A percentile compares a stretch with the other conserved stretches of the same genome.
Evolutionary conservation across 495 filamentous ascomycete species (phyloP).

Genomic region (Penicillium antarcticum): DNA sequence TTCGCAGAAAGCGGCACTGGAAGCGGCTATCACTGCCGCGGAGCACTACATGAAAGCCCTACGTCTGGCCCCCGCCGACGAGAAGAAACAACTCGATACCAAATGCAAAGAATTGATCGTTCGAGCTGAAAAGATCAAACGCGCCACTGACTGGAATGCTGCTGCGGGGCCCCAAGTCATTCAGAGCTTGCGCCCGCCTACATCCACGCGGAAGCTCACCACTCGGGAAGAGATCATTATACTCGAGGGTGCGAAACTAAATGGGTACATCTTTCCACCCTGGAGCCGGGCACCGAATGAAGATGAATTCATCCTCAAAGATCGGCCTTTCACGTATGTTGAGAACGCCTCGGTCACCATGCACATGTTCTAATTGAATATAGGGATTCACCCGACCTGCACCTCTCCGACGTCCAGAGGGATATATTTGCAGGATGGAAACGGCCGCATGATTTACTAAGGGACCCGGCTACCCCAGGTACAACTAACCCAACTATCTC

Average conservation of each 20-base stretch:
- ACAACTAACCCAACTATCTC: conserved; percentile 48
- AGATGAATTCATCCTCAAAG: conserved; percentile 45
- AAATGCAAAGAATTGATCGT: conserved; percentile 66
- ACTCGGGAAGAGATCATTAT: conserved; percentile 77
- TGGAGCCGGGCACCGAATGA: conserved; percentile 63
- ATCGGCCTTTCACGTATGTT: conserved; percentile 52
- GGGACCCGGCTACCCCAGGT: conserved; percentile 3
- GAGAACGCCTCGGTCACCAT: not conserved
- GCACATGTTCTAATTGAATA: conserved; percentile 22
- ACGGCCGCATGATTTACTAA: conserved; percentile 59
- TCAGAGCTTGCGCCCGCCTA: conserved; percentile 24
- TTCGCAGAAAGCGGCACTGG: conserved; percentile 65
- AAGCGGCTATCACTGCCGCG: conserved; percentile 67
- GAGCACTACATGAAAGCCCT: conserved; percentile 77
- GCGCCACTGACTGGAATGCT: conserved; percentile 32
- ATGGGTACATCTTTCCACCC: conserved; percentile 76
- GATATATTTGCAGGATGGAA: conserved; percentile 78
- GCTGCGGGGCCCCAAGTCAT: conserved; percentile 12
- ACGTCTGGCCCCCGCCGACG: conserved; percentile 42
- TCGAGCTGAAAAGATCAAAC: conserved; percentile 72
- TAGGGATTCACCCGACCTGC: conserved; percentile 66
- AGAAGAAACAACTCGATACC: conserved; percentile 58
- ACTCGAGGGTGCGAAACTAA: conserved; percentile 70
- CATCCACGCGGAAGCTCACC: conserved; percentile 59
- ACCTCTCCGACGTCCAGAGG: conserved; percentile 68